phyloP scores from a whole-genome alignment of 495 filamentous ascomycete species.

The Tirmania nivea region DNA sequence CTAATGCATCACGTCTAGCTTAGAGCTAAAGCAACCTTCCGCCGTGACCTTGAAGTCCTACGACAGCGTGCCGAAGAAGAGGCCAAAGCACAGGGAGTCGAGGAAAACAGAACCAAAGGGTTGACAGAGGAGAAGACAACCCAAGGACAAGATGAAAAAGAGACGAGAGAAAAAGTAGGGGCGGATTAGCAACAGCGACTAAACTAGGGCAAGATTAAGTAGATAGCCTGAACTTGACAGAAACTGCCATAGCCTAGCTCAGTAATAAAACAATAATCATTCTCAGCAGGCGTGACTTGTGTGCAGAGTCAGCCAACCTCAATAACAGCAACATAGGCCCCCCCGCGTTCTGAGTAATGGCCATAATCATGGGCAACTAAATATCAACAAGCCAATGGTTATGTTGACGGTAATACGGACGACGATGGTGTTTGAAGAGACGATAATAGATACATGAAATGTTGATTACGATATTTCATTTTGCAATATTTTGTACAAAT shows the following conservation, averaged over 20 bases:
- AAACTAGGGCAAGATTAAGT: not conserved
- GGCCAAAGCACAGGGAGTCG: conserved; percentile 1
- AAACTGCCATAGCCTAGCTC: not conserved
- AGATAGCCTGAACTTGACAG: not conserved
- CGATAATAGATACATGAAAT: too few relatives aligned
- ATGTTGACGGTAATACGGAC: too few relatives aligned
- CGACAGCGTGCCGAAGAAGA: not conserved
- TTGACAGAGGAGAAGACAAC: not conserved
- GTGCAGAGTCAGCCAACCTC: too few relatives aligned
- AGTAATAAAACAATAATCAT: not conserved
- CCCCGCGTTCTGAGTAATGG: too few relatives aligned
- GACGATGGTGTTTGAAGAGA: too few relatives aligned
- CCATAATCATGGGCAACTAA: too few relatives aligned
- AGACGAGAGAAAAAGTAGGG: not conserved
- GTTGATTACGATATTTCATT: too few relatives aligned
- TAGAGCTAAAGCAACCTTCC: not conserved
- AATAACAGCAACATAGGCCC: too few relatives aligned
- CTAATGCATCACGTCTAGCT: not conserved
- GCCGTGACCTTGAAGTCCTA: not conserved
- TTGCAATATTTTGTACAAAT: too few relatives aligned
- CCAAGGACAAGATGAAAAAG: not conserved
- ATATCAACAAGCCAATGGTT: too few relatives aligned
- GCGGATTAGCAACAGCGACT: not conserved
- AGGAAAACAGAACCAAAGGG: not conserved
- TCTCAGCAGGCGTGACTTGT: too few relatives aligned